Base-by-base conservation (phyloP, 306 rosid genomes). In the Castanopsis chinensis region DNA sequence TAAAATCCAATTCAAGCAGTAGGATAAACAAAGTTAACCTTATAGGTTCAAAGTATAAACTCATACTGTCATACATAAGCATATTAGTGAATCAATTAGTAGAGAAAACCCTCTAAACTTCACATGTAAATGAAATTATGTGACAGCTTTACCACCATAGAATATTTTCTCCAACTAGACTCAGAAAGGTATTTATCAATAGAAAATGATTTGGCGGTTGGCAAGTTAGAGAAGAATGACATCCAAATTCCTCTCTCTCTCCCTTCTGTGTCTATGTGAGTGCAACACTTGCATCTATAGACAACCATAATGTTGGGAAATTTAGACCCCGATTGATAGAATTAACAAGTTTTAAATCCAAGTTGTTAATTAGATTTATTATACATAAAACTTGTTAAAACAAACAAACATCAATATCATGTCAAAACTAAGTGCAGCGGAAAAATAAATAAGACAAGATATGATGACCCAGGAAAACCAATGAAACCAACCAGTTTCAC, bases 201-300 rank as follows among this genome's bases (percentile, higher is more conserved):
- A 69, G 12, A 71, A 43, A 28, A 77, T 58, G 71, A 33, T 12
- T 65, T 43, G 60, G 19, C 69, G 23, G 10, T 73, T 80, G 56
- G 56, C 45, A 53, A 35, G 20, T 58, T 55, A 71, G 51, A 51
- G 58, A 70, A 71, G 52, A 71, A 28, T 76, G 33, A 64, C 5
- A 72, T 27, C 76, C 68, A 30, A 30, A 6, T 43, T 43, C 49
- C 49, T 33, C 5, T 41, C 12, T n/a, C n/a, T 43, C 49, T 8
- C 49, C 49, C 2, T 43, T 43, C 49, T 10, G 12, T 43, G 49
- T 43, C 49, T 43, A 2, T 71, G 79, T 33, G 35, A 53, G 57
- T 57, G 21, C 49, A 41, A 76, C 59, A 76, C 73, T 33, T 67
- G 71, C 79, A 77, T 52, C 9, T 33, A 33, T 33, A 33, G 35